Conservation (phyloP, 2,329 filamentous ascomycete genomes). For the Metarhizium brunneum region DNA sequence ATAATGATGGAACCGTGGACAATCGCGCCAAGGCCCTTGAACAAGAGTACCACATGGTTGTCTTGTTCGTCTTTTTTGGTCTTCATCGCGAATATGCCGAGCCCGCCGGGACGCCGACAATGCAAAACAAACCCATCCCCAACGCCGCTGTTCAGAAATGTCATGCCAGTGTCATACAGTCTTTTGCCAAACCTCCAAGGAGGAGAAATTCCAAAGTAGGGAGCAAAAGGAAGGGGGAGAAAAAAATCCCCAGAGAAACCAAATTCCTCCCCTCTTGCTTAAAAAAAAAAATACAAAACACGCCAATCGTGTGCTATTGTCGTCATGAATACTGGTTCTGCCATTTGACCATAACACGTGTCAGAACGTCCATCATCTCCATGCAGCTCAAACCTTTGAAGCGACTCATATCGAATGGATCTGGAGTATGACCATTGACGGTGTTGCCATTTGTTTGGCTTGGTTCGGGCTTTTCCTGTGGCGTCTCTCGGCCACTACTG, state of each 20-base stretch:
- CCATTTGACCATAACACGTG: constrained; percentile 74
- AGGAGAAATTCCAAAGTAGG: neutral
- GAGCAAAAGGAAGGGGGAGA: neutral
- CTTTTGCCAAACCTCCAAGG: neutral
- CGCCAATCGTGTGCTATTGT: neutral
- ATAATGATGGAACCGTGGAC: neutral
- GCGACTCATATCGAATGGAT: constrained; percentile 29
- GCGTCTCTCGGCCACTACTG: constrained; percentile 22
- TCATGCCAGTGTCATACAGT: constrained; percentile 6
- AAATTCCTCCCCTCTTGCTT: neutral
- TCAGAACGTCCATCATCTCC: constrained; percentile 87
- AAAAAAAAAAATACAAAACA: neutral
- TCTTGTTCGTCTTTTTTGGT: neutral
- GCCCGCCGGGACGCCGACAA: constrained; percentile 2
- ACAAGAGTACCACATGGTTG: neutral
- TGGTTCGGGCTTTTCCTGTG: constrained; percentile 25
- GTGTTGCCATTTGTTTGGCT: constrained; percentile 25
- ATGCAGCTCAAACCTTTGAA: constrained; percentile 71
- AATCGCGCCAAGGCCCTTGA: neutral
- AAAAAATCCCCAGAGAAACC: constrained; percentile 6
- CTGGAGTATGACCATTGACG: constrained; percentile 15
- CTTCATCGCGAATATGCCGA: neutral
- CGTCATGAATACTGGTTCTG: constrained; percentile 56
- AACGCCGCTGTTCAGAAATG: constrained; percentile 6
- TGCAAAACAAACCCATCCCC: constrained; percentile 3